phyloP scores from a whole-genome alignment of 805 yeast genomes.

The Metschnikowia arizonensis region DNA sequence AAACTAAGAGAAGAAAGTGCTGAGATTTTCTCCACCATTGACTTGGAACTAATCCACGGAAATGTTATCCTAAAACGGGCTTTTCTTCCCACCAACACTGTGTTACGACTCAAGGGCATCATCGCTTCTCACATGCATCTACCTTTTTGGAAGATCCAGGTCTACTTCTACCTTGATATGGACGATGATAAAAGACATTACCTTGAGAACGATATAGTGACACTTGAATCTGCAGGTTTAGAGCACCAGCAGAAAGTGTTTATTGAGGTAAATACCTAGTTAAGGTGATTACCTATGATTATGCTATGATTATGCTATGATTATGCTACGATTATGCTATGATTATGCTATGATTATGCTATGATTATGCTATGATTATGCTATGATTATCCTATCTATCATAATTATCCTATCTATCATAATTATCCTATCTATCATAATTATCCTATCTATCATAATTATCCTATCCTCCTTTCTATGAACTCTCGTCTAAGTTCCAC shows the following conservation, averaged over 20 bases:
- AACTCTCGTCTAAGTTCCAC: conserved; percentile 54
- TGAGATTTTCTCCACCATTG: not conserved
- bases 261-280: not conserved
- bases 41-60: not conserved
- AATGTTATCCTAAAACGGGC: conserved; percentile 11
- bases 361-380: too few species aligned
- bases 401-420: too few species aligned
- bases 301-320: too few species aligned
- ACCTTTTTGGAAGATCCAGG: conserved; percentile 23
- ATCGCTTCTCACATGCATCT: conserved; percentile 17
- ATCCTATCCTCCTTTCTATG: too few species aligned
- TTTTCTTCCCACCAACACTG: conserved; percentile 24
- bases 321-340: too few species aligned
- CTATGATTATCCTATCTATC: too few species aligned
- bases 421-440: too few species aligned
- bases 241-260: conserved; percentile 16
- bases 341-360: too few species aligned
- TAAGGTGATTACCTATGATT: too few species aligned
- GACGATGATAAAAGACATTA: conserved; percentile 14
- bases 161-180: conserved; percentile 26
- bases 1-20: too few species aligned
- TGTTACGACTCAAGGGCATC: conserved; percentile 34
- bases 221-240: conserved; percentile 24
- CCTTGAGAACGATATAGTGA: conserved; percentile 29
- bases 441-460: too few species aligned